Base-by-base conservation (phyloP, 345 rosid genomes). In the Eucalyptus sp. region DNA sequence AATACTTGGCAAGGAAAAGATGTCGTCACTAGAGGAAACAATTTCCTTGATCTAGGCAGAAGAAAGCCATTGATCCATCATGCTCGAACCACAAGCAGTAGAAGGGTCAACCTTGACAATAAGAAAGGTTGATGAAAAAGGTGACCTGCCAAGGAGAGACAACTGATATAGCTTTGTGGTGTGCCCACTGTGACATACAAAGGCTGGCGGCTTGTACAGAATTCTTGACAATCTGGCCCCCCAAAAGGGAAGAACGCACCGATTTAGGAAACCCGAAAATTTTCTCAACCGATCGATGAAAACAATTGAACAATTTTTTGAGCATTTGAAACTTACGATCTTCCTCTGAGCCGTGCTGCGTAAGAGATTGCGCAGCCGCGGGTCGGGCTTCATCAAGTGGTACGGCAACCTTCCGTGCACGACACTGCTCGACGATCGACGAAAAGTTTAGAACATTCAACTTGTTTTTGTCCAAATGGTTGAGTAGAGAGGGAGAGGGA, bases 361-460 rank as follows among this genome's bases (percentile, higher is more conserved):
- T 13, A 97, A 66, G 89, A 97, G 94, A 89, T 91, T 94, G 20
- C 94, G 94, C 89, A 97, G 91, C 87, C 92, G 98, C 33, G 76
- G 58, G 89, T 96, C 95, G 27, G 94, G 95, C 90, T 95, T 93
- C 93, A 97, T 95, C 90, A 94, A 91, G 80, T 93, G 96, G 83
- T 97, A 97, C 14, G 99, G 98, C 91, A 97, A 94, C 88, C 95
- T 97, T 93, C 99, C 99, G 93, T 97, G 99, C 90, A 96, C 99
- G 96, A 93, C 87, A 93, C 99, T 97, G 92, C 87, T 86, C 10
- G 87, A 52, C 86, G 86, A 52, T 87, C 86, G 24, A 50, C 27
- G 27, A 88, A 49, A 15, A 20, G 0, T 25, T 15, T 12, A 31
- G 41, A 31, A 66, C 37, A 44, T 44, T 46, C 56, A 87, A 66